A percentile compares a stretch with the other conserved stretches of the same genome.
These are phyloP conservation scores for Teunomyces lycoperdinae DNA, from an alignment of 805 yeast species.

Conservation along the genomic window DNA sequence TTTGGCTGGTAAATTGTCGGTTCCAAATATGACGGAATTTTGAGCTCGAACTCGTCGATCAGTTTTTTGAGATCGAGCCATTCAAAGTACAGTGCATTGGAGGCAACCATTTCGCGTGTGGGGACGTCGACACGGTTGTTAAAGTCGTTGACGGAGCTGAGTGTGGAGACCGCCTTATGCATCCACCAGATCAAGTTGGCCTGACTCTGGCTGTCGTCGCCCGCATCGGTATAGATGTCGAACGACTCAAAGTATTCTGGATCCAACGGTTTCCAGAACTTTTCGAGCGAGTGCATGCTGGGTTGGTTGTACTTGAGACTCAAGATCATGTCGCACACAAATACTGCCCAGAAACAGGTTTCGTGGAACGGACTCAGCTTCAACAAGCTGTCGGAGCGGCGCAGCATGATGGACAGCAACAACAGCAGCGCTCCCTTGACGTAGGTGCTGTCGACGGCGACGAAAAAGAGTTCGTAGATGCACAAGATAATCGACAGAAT, in stretches of 20 bases:
- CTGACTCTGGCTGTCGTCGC: constrained; percentile 9
- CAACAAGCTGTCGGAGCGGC: constrained; percentile 18
- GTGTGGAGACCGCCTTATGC: constrained; percentile 27
- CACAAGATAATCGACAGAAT: constrained; percentile 36
- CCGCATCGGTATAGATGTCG: constrained; percentile 4
- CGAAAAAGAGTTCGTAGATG: constrained; percentile 37
- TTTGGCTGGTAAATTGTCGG: constrained; percentile 32
- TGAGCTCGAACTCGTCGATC: constrained; percentile 27
- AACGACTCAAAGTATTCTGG: constrained; percentile 23
- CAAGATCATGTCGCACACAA: constrained; percentile 32
- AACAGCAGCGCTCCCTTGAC: constrained; percentile 37
- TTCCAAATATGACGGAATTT: constrained; percentile 27
- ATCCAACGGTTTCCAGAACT: constrained; percentile 33
- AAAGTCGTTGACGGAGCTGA: constrained; percentile 29
- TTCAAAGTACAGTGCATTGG: constrained; percentile 19
- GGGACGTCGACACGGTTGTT: constrained; percentile 22
- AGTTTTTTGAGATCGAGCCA: constrained; percentile 27
- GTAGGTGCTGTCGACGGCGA: constrained; percentile 35
- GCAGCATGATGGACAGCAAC: constrained; percentile 25
- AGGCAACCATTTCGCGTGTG: constrained; percentile 22
- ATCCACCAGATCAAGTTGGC: constrained; percentile 35
- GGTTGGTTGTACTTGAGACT: constrained; percentile 32
- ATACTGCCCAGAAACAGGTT: constrained; percentile 37
- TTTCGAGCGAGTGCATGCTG: constrained; percentile 28
- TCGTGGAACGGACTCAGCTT: constrained; percentile 28